phyloP scores from a whole-genome alignment of 73 alveolate species.

The Urostyla sp. region DNA sequence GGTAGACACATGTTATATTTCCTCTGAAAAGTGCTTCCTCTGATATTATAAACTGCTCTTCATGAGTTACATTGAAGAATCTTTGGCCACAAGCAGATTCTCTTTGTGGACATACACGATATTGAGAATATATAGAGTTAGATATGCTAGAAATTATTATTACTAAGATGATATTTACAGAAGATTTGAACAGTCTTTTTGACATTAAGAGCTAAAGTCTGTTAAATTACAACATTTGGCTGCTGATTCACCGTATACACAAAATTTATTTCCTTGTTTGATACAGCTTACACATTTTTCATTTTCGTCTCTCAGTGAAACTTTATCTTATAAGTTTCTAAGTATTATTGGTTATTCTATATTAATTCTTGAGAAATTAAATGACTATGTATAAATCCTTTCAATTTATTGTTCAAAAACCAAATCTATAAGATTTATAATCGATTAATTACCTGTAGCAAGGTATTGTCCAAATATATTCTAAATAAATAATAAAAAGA shows the following conservation, averaged over 20 bases:
- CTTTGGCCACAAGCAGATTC: conserved; percentile 52
- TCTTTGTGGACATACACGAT: conserved; percentile 51
- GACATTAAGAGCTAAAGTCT: conserved; percentile 38
- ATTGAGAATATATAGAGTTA: conserved; percentile 37
- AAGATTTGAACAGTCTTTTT: conserved; percentile 38
- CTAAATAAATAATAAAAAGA: too few species aligned
- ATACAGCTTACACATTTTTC: conserved; percentile 55
- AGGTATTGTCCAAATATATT: too few species aligned
- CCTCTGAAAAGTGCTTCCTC: neutral
- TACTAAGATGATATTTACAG: neutral
- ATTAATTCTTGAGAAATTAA: too few species aligned
- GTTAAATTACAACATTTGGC: conserved; percentile 35
- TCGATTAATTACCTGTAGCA: too few species aligned
- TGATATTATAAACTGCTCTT: conserved; percentile 39
- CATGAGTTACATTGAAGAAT: conserved; percentile 17
- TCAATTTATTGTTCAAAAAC: too few species aligned
- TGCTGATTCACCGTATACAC: conserved; percentile 40
- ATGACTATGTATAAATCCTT: too few species aligned
- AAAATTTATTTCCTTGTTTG: conserved; percentile 27
- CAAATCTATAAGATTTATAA: too few species aligned
- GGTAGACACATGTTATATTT: conserved; percentile 51
- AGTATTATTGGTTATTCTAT: too few species aligned
- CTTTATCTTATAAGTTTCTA: too few species aligned
- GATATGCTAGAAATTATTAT: neutral
- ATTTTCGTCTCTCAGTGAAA: conserved; percentile 48